Evolutionary conservation across 257 asterid genomes (phyloP), one percentile per base, ranked within the genome.

Genomic region (Knoxia roxburghii): DNA sequence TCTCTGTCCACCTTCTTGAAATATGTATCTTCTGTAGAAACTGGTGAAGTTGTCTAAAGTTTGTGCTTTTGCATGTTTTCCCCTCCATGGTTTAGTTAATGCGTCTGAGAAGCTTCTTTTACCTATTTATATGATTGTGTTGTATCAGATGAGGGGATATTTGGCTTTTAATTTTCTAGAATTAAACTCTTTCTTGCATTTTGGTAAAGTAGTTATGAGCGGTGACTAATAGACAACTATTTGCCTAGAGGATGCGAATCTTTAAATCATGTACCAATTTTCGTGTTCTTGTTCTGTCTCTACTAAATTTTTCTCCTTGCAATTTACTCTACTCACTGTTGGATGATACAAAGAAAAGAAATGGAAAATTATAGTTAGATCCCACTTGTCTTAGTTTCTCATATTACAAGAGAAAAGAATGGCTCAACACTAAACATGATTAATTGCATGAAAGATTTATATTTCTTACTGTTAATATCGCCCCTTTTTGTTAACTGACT

Each of bases 281-380:
- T 23, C 14, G 14, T 43, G 49, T 65, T 3, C 11, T n/a, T 48
- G 46, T 10, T 48, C 8, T 48, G 21, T 32, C 29, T 17, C 43
- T 64, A 39, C n/a, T 7, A 18, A 1, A 1, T 7, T 57, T 57
- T 33, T 6, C 15, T 27, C 11, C 0, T 14, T 57, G 11, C 26
- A 21, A 18, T 32, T 37, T 64, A 17, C 29, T 24, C 57, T 46
- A 32, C 9, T 18, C n/a, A 20, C 30, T 46, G 18, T 43, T 43
- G 12, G 5, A 43, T 14, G 1, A 43, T 14, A 21, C 29, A 46
- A 27, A 49, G 21, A 65, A 39, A 64, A 46, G 27, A 45, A 21
- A 30, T 11, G 69, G 65, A n/a, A 64, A 64, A 35, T 27, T 49
- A 41, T 50, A 65, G 50, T 65, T 9, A 10, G 43, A 13, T 15